A percentile compares a stretch with the other conserved stretches of the same genome.
These are phyloP conservation scores for Aquilaria agallochum DNA, from an alignment of 441 rosid genomes.

Conservation along the genomic window DNA sequence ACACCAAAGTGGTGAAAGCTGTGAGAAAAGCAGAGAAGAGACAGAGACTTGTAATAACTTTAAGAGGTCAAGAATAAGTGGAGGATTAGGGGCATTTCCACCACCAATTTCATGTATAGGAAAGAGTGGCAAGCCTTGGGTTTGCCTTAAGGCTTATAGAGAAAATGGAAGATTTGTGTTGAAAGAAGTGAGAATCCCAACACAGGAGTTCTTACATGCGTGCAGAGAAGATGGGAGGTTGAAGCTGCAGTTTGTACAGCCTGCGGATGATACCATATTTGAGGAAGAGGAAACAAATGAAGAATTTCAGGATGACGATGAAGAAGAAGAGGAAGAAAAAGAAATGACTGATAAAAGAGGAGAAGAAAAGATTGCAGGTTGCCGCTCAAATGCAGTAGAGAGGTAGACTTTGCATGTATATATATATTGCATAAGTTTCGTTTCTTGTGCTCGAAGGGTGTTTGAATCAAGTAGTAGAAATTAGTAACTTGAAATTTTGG, in stretches of 20 bases:
- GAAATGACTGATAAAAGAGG: conserved; percentile 7
- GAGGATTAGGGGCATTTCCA: conserved; percentile 32
- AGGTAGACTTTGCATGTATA: too few relatives aligned
- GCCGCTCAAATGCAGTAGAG: neutral
- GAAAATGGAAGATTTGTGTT: conserved; percentile 81
- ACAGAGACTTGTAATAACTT: conserved; percentile 23
- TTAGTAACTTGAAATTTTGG: too few relatives aligned
- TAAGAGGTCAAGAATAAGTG: conserved; percentile 23
- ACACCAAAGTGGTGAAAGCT: conserved; percentile 6
- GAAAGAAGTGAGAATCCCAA: conserved; percentile 69
- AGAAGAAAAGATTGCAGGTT: conserved; percentile 6
- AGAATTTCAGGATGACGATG: neutral
- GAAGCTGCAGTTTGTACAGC: conserved; percentile 18
- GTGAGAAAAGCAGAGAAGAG: conserved; percentile 3
- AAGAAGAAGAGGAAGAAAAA: conserved; percentile 7
- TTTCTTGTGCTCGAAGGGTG: too few relatives aligned
- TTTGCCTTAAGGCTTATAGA: conserved; percentile 70
- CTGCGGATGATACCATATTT: conserved; percentile 18
- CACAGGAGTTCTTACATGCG: conserved; percentile 68
- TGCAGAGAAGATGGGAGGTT: conserved; percentile 66
- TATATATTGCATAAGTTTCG: too few relatives aligned
- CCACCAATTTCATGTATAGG: conserved; percentile 72
- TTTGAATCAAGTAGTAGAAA: too few relatives aligned
- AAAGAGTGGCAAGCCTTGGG: conserved; percentile 58
- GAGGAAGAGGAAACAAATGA: conserved; percentile 20